phyloP scores from a whole-genome alignment of 257 asterid genomes.

The Salvia splendens region DNA sequence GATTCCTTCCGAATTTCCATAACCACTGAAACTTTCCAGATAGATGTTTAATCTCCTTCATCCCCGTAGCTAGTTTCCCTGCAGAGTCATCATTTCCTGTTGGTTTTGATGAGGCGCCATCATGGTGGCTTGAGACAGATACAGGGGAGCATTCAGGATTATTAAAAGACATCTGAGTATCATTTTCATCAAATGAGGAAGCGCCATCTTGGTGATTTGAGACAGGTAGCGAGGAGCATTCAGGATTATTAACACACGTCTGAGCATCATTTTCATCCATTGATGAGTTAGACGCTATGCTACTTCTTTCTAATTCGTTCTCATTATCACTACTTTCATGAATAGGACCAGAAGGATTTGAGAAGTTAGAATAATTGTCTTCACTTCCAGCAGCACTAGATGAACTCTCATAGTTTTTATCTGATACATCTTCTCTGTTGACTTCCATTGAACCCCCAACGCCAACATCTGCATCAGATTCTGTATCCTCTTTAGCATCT shows the following conservation, averaged over 20 bases:
- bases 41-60: constrained; percentile 38
- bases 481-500: constrained; percentile 36
- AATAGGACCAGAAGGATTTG: constrained; percentile 53
- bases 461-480: constrained; percentile 30
- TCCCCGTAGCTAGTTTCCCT: constrained; percentile 24
- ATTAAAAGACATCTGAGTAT: constrained; percentile 19
- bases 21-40: constrained; percentile 52
- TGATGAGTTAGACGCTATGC: constrained; percentile 42
- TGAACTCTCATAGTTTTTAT: constrained; percentile 36
- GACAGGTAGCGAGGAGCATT: constrained; percentile 26
- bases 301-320: constrained; percentile 38
- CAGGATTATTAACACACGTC: constrained; percentile 20
- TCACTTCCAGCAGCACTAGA: constrained; percentile 47
- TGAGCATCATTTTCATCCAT: constrained; percentile 30
- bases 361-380: constrained; percentile 52
- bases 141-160: constrained; percentile 33
- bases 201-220: constrained; percentile 16
- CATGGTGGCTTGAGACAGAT: constrained; percentile 42
- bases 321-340: constrained; percentile 42
- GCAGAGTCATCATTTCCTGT: constrained; percentile 38
- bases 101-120: constrained; percentile 32
- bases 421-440: constrained; percentile 29
- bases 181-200: constrained; percentile 31
- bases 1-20: constrained; percentile 45
- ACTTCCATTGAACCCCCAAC: constrained; percentile 11